These are phyloP conservation scores for Schwanniomyces polymorphus DNA, from an alignment of 805 yeast species.

Conservation along the genomic window DNA sequence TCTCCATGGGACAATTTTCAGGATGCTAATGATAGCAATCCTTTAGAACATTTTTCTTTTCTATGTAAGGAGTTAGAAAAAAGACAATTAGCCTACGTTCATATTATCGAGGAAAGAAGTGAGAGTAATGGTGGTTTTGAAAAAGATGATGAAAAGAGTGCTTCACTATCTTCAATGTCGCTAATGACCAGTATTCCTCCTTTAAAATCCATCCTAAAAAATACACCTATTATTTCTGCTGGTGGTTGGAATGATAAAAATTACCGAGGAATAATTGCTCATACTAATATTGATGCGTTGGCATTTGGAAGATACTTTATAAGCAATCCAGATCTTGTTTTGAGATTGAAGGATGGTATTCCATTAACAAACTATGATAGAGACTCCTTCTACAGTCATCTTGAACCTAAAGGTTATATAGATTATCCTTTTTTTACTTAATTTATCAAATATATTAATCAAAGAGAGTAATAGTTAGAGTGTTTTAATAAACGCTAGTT, in stretches of 20 bases:
- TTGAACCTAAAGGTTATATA: constrained; percentile 6
- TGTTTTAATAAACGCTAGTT: too few relatives aligned
- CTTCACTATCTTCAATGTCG: background rate
- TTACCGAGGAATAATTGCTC: background rate
- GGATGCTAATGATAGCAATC: constrained; percentile 8
- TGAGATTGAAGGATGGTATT: background rate
- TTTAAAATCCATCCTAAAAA: constrained; percentile 2
- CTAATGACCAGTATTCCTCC: constrained; percentile 1
- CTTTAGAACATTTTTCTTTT: constrained; percentile 10
- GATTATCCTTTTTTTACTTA: constrained; percentile 2
- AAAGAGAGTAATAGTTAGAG: too few relatives aligned
- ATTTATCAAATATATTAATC: background rate
- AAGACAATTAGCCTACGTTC: constrained; percentile 9
- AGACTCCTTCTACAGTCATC: constrained; percentile 5
- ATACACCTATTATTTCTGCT: constrained; percentile 11
- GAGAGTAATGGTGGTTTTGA: constrained; percentile 15
- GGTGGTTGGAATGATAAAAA: constrained; percentile 11
- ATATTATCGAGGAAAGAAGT: constrained; percentile 8
- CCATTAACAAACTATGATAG: constrained; percentile 6
- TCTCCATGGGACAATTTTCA: constrained; percentile 10
- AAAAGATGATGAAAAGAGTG: constrained; percentile 6
- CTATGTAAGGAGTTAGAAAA: constrained; percentile 12
- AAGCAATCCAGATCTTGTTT: constrained; percentile 1
- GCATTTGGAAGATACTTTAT: constrained; percentile 4
- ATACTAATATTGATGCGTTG: background rate